Percentiles rank a stretch among this genome's conserved stretches.
These are phyloP conservation scores for button mushroom (Agaricus bisporus) DNA, from an alignment of 768 basidiomycete species.

Conservation along the genomic window DNA sequence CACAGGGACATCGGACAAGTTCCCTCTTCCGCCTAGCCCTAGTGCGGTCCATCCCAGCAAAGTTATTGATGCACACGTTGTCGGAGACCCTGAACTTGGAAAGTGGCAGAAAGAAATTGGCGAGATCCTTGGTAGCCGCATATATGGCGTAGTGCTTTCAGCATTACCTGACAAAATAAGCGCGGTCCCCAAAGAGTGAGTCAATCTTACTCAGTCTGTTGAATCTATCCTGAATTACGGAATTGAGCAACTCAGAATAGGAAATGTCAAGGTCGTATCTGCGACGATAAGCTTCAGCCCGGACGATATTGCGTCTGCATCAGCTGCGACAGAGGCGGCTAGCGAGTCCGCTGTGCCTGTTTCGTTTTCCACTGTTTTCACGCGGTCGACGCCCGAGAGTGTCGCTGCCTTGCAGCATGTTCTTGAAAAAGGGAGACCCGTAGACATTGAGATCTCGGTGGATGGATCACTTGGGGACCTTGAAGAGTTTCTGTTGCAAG, in stretches of 20 bases:
- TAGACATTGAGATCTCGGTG: constrained; percentile 69
- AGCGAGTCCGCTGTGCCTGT: constrained; percentile 26
- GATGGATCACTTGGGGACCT: constrained; percentile 56
- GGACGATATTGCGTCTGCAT: constrained; percentile 34
- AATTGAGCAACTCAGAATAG: constrained; percentile 13
- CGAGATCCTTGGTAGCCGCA: constrained; percentile 35
- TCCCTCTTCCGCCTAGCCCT: constrained; percentile 66
- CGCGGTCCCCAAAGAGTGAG: constrained; percentile 43
- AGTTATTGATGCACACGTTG: constrained; percentile 67
- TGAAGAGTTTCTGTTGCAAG: constrained; percentile 66
- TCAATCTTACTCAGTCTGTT: constrained; percentile 4
- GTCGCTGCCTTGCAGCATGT: constrained; percentile 62
- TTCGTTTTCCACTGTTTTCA: constrained; percentile 55
- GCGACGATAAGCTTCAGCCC: constrained; percentile 58
- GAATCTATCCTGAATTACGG: neutral
- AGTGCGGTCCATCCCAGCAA: constrained; percentile 54
- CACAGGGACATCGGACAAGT: constrained; percentile 58
- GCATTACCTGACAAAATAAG: constrained; percentile 38
- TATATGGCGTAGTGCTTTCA: constrained; percentile 53
- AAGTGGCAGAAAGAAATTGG: constrained; percentile 52
- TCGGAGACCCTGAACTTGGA: constrained; percentile 33
- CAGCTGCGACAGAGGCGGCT: constrained; percentile 18
- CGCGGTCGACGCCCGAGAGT: constrained; percentile 37
- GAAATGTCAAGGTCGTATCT: constrained; percentile 40
- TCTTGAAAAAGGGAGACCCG: constrained; percentile 49